Evolutionary conservation across 805 yeast species (phyloP), one percentile per base, ranked within the genome.

Genomic region (Saccharomyces kudriavzevii): DNA sequence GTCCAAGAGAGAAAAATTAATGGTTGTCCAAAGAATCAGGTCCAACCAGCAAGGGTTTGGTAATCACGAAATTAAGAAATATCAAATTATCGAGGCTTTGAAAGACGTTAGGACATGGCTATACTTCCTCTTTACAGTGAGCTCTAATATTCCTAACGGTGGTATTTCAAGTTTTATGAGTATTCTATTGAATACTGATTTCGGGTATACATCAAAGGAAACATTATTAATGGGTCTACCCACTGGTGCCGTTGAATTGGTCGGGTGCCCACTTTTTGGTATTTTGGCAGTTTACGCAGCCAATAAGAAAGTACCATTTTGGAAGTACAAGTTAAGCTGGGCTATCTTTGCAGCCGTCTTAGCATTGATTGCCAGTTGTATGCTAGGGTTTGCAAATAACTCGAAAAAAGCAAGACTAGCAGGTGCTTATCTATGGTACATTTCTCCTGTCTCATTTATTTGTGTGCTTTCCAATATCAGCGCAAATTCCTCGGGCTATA

Each of bases 401-500:
- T 57, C 63, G 30, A 63, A 62, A 17, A 65, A 65, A 29, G 71
- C 77, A 22, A 65, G 69, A 58, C 69, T 74, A 24, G 75, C 75
- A 2, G 77, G 78, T 51, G 61, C 58, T 13, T 59, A 48, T 26
- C 51, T 79, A 40, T 63, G 59, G 59, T 64, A 69, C 14, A 66
- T 75, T 25, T 62, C 68, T 27, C 76, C 72, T 11, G 66, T 73
- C 2, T 65, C 73, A 11, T 67, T 67, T 54, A 68, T 70, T 51
- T 70, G 74, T 57, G 60, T 67, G 11, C 50, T 68, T 5, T 67
- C 75, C 5, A 60, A 66, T 46, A 66, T 74, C 51, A 68, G 72
- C 28, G 71, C 80, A 2, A 77, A 86, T 65, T 77, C 83, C 35
- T 83, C 90, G 1, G 94, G 94, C 11, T 79, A 81, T 57, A 85